These are phyloP conservation scores for Zygoascus hellenicus DNA, from an alignment of 1,139 yeast species.

Conservation along the genomic window DNA sequence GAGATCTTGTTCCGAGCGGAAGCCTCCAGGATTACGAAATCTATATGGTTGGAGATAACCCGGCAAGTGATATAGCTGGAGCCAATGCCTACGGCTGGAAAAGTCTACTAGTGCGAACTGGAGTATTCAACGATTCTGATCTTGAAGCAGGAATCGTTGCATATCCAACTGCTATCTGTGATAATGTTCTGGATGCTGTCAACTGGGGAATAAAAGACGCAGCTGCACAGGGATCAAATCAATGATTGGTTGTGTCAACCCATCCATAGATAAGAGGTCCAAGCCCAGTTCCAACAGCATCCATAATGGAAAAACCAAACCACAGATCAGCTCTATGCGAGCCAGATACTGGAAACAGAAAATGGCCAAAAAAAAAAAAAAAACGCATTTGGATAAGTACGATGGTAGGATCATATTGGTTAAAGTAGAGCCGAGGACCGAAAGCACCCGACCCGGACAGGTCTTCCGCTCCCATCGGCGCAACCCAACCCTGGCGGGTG, in stretches of 20 bases:
- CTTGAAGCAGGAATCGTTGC: slow-evolving; percentile 28
- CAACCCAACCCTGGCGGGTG: too few species aligned
- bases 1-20: slow-evolving; percentile 27
- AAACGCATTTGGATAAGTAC: too few species aligned
- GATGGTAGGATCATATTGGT: too few species aligned
- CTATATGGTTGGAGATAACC: slow-evolving; percentile 96
- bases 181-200: slow-evolving; percentile 38
- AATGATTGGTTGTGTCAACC: not conserved
- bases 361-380: too few species aligned
- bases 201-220: slow-evolving; percentile 21
- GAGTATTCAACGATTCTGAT: slow-evolving; percentile 76
- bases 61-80: slow-evolving; percentile 85
- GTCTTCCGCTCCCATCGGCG: too few species aligned
- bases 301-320: too few species aligned
- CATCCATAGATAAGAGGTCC: not conserved
- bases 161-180: slow-evolving; percentile 32
- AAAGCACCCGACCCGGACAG: too few species aligned
- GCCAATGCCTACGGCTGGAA: slow-evolving; percentile 88
- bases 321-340: too few species aligned
- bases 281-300: too few species aligned
- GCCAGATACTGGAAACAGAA: too few species aligned
- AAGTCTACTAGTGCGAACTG: slow-evolving; percentile 75
- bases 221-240: slow-evolving; percentile 1
- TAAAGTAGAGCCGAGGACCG: too few species aligned
- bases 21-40: slow-evolving; percentile 37